Evolutionary conservation across 148 eudicot genomes (phyloP), one percentile per base, ranked within the genome.

Genomic region (Nepenthes mirabilis): DNA sequence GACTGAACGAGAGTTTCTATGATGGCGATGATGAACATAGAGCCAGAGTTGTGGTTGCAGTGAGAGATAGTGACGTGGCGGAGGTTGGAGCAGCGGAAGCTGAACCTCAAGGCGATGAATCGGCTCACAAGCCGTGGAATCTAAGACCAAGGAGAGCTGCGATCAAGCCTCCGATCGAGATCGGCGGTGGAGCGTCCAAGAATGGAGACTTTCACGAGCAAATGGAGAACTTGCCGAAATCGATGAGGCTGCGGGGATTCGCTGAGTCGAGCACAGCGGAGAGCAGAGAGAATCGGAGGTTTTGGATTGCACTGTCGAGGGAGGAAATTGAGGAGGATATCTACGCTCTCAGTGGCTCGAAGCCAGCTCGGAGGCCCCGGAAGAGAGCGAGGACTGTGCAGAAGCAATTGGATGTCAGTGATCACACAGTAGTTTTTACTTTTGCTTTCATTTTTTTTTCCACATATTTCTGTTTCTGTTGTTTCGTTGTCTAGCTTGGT

Each of bases 291-390:
- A 77, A 72, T 55, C 70, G 66, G 74, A 71, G 63, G 75, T 60
- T 89, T 6, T 75, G 79, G 78, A 61, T 89, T 2, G 57, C 90
- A 3, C 71, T 89, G 5, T 68, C 90, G 1, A 77, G 67, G 12
- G 87, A 86, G 43, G 97, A 89, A 76, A 86, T 89, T 60, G 97
- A 86, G 50, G 94, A 86, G 63, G 97, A 89, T 53, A 64, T 89
- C 52, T 86, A 68, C 45, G 47, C 87, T 6, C 34, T 89, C 45
- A 89, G 85, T 54, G 90, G 94, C 50, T 68, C 76, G 32, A 89
- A 63, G 37, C 84, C 94, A 0, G 36, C 82, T 49, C 77, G 90
- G 32, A 74, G 87, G 56, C 94, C 90, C 10, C 74, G 64, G 60
- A 81, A 75, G 52, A 70, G 93, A 11, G 61, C 83, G 0, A 89